Percentiles rank a stretch among this genome's conserved stretches.
Conservation (phyloP, 805 yeast genomes). For the Ogataea nitratoaversa region DNA sequence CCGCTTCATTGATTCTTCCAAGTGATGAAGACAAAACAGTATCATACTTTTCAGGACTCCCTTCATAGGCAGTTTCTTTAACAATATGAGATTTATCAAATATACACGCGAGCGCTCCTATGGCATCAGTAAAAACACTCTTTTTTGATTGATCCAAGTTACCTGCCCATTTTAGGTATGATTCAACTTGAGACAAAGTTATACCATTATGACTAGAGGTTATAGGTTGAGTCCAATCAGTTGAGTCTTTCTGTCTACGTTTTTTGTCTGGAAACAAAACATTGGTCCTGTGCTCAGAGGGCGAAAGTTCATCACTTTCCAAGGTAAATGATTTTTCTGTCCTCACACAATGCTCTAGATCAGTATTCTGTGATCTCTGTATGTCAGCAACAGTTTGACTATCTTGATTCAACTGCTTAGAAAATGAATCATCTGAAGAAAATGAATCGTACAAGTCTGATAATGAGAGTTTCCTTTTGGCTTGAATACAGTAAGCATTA, state of each 20-base stretch:
- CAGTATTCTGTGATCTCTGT: not conserved
- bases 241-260: slow-evolving; percentile 17
- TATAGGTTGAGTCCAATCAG: slow-evolving; percentile 13
- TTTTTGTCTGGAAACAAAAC: slow-evolving; percentile 14
- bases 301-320: slow-evolving; percentile 11
- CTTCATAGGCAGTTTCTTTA: too few species aligned
- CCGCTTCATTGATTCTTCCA: too few species aligned
- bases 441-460: slow-evolving; percentile 15
- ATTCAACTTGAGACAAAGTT: slow-evolving; percentile 13
- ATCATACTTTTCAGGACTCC: too few species aligned
- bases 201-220: slow-evolving; percentile 10
- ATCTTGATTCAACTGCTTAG: not conserved
- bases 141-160: slow-evolving; percentile 8
- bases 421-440: slow-evolving; percentile 12
- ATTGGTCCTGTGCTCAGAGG: slow-evolving; percentile 13
- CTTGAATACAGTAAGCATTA: too few species aligned
- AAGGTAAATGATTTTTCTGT: not conserved
- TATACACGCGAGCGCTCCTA: not conserved
- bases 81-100: not conserved
- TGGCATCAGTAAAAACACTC: not conserved
- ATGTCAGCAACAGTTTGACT: not conserved
- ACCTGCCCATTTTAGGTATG: slow-evolving; percentile 15
- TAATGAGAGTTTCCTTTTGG: slow-evolving; percentile 9
- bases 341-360: not conserved
- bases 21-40: too few species aligned